These are phyloP conservation scores for Ophiosphaerella narmari DNA, from an alignment of 2,329 filamentous ascomycete genomes.

Conservation along the genomic window DNA sequence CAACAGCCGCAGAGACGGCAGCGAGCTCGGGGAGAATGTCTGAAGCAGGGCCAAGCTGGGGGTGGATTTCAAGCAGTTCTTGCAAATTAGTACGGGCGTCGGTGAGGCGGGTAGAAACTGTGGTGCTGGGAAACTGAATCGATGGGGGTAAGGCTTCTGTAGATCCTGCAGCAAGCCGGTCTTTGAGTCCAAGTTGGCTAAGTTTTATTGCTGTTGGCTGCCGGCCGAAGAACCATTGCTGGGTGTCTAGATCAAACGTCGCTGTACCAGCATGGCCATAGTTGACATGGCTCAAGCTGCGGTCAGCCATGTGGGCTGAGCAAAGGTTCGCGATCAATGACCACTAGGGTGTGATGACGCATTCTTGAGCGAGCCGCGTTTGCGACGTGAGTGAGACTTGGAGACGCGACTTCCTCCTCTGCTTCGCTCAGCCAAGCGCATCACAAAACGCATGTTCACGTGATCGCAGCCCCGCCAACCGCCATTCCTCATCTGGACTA, in stretches of 20 bases:
- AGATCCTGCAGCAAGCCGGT: slow-evolving; percentile 15
- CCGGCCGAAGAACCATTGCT: slow-evolving; percentile 56
- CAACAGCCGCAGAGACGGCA: slow-evolving; percentile 33
- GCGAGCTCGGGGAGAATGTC: slow-evolving; percentile 29
- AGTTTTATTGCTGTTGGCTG: slow-evolving; percentile 32
- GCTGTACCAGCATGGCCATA: slow-evolving; percentile 60
- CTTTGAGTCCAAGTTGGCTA: slow-evolving; percentile 29
- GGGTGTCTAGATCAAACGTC: slow-evolving; percentile 53
- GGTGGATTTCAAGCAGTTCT: slow-evolving; percentile 21
- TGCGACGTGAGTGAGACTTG: slow-evolving; percentile 9
- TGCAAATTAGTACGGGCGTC: slow-evolving; percentile 15
- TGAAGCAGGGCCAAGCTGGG: slow-evolving; percentile 29
- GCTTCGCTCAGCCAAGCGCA: slow-evolving; percentile 9
- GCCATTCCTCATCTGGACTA: slow-evolving; percentile 9
- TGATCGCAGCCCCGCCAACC: slow-evolving; percentile 16
- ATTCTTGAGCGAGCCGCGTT: slow-evolving; percentile 20
- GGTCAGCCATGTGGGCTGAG: slow-evolving; percentile 63
- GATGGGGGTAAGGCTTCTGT: slow-evolving; percentile 23
- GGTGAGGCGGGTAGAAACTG: background rate
- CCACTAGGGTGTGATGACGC: slow-evolving; percentile 14
- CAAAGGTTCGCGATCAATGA: slow-evolving; percentile 18
- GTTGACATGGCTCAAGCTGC: slow-evolving; percentile 53
- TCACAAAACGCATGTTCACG: slow-evolving; percentile 35
- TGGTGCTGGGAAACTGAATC: slow-evolving; percentile 1
- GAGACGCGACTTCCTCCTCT: slow-evolving; percentile 2